These are phyloP conservation scores for Circinella minor DNA, from an alignment of 371 early-diverging fungal genomes.

Conservation along the genomic window DNA sequence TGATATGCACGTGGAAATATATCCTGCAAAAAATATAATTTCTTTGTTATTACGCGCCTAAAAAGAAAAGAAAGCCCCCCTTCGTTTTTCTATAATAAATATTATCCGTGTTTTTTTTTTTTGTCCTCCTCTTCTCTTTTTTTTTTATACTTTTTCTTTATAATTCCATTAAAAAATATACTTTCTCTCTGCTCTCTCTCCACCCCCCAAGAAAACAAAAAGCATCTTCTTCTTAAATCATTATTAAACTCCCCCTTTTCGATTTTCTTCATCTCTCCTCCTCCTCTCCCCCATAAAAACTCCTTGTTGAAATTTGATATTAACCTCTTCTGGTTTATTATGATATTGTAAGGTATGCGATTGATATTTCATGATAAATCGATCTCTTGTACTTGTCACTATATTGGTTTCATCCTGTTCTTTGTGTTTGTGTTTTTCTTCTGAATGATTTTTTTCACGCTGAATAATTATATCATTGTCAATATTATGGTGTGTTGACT, in stretches of 20 bases:
- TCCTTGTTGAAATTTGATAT: conserved; percentile 1
- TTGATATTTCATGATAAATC: conserved; percentile 45
- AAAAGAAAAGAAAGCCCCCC: background rate
- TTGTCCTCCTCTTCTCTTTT: background rate
- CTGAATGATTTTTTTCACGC: background rate
- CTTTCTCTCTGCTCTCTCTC: no score
- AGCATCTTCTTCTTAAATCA: no score
- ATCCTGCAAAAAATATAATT: conserved; percentile 40
- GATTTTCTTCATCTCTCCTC: background rate
- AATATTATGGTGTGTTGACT: background rate
- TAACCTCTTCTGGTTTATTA: conserved; percentile 54
- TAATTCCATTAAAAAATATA: no score
- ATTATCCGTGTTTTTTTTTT: background rate
- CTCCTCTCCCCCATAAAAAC: background rate
- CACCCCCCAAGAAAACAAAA: no score
- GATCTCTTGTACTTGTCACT: background rate
- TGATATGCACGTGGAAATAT: conserved; percentile 76
- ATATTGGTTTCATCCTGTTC: background rate
- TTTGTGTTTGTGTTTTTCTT: conserved; percentile 2
- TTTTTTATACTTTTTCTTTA: no score
- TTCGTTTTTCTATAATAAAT: background rate
- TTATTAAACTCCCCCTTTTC: no score
- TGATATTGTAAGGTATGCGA: conserved; percentile 49
- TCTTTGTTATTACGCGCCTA: no score
- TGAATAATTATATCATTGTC: background rate